Evolutionary conservation across 2,329 filamentous ascomycete genomes (phyloP), one percentile per base, ranked within the genome.

Genomic region (Penicillium decumbens): DNA sequence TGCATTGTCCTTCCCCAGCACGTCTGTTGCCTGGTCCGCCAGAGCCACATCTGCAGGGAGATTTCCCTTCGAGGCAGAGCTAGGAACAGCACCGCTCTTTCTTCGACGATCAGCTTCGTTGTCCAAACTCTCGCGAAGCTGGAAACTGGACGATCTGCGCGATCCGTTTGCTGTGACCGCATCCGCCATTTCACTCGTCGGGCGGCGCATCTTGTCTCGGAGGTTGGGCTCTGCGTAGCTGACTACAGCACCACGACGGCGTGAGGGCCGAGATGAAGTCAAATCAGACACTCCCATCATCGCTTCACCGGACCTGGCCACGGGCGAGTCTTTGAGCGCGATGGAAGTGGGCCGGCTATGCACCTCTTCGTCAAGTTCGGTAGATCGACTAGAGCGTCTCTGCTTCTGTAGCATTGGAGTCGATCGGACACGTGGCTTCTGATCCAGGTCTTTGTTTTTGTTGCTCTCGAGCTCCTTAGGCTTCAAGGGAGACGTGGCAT

Each of bases 141-240:
- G 60, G 40, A 66, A 78, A 62, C 61, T 79, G 68, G 53, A 80
- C 46, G 30, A 75, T 74, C 59, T 75, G 73, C 69, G 60, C 49
- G 63, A 56, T 43, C 62, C 58, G 45, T 64, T 80, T n/a, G 80
- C 82, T 9, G 79, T 71, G 12, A 92, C 87, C 1, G 87, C 88
- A 66, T 90, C 87, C 30, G 85, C 80, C 8, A 91, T 70, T 56
- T 88, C 82, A 64, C 88, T 88, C 1, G 85, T 87, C 20, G 88
- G 87, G 51, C 88, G 80, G 50, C 88, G 80, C 88, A 93, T 91
- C 72, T 93, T 93, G 64, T 85, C 86, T 54, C 86, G 80, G 37
- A 93, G 75, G 61, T 87, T 92, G 1, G 88, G 88, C 66, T 92
- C 87, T 9, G 87, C 86, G 66, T 93, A 93, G 72, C 87, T 92